Base-by-base conservation (phyloP, 257 asterid genomes). In the Coffea eugenioides region DNA sequence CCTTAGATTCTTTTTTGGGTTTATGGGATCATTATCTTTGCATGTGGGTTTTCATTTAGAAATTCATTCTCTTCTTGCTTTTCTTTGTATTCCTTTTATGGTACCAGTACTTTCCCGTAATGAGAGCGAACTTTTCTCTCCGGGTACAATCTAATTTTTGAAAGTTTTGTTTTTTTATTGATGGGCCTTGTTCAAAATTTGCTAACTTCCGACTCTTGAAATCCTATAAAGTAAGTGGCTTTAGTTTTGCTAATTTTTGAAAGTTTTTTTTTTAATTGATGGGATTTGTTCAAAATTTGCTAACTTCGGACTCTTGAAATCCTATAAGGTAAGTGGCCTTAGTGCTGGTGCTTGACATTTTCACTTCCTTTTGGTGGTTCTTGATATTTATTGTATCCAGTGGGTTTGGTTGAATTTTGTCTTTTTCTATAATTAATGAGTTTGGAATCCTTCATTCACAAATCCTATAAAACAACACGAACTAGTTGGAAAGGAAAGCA, bases 381-480 rank as follows among this genome's bases (percentile, higher is more conserved):
- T 43, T 79, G 77, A 8, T 57, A 70, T 23, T 78, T 36, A 69
- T 25, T 25, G 70, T 61, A 18, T n/a, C 12, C 41, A 27, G 64
- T 43, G 27, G 76, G 76, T n/a, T 48, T 77, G 4, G 74, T 21
- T 59, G 73, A 4, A n/a, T n/a, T 14, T 74, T 69, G 20, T 25
- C 46, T 70, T 79, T 81, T 86, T 86, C 83, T 89, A 18, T 81
- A 66, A 82, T 85, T 85, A 83, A 79, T 81, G 85, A 80, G 86
- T 80, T 82, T 79, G 88, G 90, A 82, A 85, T 81, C 89, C 87
- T 83, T 80, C 59, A 21, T 18, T 59, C n/a, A 45, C 34, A 6
- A 77, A 62, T 27, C 80, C 81, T 71, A 81, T 21, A 48, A 75
- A 77, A 66, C 76, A 43, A 62, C 74, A 69, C 66, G 80, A 62